A percentile compares a stretch with the other conserved stretches of the same genome.
phyloP scores from a whole-genome alignment of 352 stramenopile genomes.

The Elongisporangium undulatum region DNA sequence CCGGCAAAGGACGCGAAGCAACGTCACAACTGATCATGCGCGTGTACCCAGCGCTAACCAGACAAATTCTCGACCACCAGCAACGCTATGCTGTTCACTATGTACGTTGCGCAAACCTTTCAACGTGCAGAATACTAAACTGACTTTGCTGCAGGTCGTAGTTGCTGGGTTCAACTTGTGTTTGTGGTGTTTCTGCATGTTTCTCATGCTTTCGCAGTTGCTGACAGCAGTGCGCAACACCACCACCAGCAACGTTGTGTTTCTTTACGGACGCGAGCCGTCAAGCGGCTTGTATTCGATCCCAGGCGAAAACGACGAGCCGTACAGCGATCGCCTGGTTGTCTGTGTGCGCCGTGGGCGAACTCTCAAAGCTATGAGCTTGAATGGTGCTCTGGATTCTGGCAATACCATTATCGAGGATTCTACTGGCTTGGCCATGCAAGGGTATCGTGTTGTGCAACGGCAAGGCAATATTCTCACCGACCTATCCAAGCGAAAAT shows the following conservation, averaged over 20 bases:
- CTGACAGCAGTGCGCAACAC: background rate
- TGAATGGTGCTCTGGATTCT: slow-evolving; percentile 24
- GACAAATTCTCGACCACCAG: too few relatives aligned
- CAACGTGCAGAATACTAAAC: too few relatives aligned
- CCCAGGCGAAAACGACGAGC: slow-evolving; percentile 40
- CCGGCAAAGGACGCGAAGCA: too few relatives aligned
- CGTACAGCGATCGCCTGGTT: slow-evolving; percentile 39
- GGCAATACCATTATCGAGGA: too few relatives aligned
- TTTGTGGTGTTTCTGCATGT: background rate
- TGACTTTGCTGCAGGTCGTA: background rate
- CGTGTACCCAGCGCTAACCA: too few relatives aligned
- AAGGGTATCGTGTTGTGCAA: too few relatives aligned
- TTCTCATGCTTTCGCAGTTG: background rate
- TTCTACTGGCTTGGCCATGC: too few relatives aligned
- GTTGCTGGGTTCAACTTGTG: background rate
- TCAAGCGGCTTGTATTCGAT: slow-evolving; percentile 8
- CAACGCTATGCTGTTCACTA: too few relatives aligned
- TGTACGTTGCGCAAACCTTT: too few relatives aligned
- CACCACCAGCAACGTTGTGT: background rate
- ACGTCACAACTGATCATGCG: too few relatives aligned
- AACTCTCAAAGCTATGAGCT: slow-evolving; percentile 29
- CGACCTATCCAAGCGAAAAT: too few relatives aligned
- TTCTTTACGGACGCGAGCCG: slow-evolving; percentile 15
- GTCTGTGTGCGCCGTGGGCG: slow-evolving; percentile 31
- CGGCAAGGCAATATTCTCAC: too few relatives aligned